A percentile compares a stretch with the other conserved stretches of the same genome.
These are phyloP conservation scores for Coemansia sp. DNA, from an alignment of 192 early-diverging fungal species.

Conservation along the genomic window DNA sequence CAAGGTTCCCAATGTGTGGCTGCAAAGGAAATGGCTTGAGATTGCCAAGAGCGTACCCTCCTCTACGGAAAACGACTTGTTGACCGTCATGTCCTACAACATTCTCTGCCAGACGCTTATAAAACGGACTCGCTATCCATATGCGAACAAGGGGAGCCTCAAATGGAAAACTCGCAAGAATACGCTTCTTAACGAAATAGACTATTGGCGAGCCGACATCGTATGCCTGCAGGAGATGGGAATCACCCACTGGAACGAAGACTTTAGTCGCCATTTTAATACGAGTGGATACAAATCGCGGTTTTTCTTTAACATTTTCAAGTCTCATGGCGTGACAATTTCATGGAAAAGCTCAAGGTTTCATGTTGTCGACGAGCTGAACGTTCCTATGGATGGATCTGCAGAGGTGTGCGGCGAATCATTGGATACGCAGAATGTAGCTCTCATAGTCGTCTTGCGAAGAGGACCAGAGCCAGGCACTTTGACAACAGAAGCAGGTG, in stretches of 20 bases:
- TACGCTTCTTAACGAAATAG: conserved; percentile 53
- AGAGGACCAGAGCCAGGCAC: conserved; percentile 7
- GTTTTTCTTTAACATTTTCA: conserved; percentile 34
- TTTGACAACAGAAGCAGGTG: background rate
- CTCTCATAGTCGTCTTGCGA: conserved; percentile 28
- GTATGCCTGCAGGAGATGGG: conserved; percentile 63
- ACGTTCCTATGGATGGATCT: conserved; percentile 30
- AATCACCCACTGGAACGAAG: conserved; percentile 39
- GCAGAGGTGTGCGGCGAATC: conserved; percentile 31
- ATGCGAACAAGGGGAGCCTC: conserved; percentile 56
- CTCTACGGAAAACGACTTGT: conserved; percentile 3
- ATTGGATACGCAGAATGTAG: conserved; percentile 47
- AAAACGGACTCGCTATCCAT: conserved; percentile 57
- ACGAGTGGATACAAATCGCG: conserved; percentile 30
- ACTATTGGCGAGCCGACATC: conserved; percentile 51
- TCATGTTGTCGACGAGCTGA: conserved; percentile 21
- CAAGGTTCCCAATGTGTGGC: conserved; percentile 25
- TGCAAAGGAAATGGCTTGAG: conserved; percentile 31
- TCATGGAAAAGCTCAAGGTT: conserved; percentile 44
- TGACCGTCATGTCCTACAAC: conserved; percentile 64
- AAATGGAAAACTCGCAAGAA: conserved; percentile 56
- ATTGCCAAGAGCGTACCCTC: conserved; percentile 8
- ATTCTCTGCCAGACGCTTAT: conserved; percentile 59
- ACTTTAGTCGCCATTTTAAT: conserved; percentile 23
- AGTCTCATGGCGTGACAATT: conserved; percentile 38